Evolutionary conservation across 164 flowering plant species (phyloP), one percentile per base, ranked within the genome.

Genomic region (Stephania cephalantha): DNA sequence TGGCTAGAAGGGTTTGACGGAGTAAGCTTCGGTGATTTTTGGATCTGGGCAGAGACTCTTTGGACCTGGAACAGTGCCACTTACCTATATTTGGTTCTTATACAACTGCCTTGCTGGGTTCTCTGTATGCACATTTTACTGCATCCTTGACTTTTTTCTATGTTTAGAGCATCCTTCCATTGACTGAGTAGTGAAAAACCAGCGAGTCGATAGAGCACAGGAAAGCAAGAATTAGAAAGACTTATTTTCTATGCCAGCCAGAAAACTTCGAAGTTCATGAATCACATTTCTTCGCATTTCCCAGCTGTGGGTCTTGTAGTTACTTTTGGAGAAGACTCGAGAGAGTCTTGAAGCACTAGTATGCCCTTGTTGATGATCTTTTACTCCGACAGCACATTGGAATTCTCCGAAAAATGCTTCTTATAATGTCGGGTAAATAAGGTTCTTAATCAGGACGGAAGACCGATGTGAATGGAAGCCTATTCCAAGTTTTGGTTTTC

Each of bases 51-150:
- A 18, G 97, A 91, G 80, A 85, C 94, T 55, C 90, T 95, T 46
- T 92, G 97, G 97, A 84, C 82, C 42, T 92, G 97, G 98, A 92
- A 87, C 74, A 90, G 99, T 83, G 99, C 98, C 12, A 93, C 97
- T 70, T 95, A 93, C 79, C 89, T 95, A 12, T 95, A 87, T 72
- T 74, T 92, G 45, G 80, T 85, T 74, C 78, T 91, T 85, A 89
- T 89, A 72, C 93, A 91, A 81, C 87, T 83, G 71, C 85, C 85
- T 73, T 83, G 81, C 65, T 83, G 85, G 85, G 76, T 78, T 29
- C 58, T 83, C 45, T 80, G 79, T 73, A 31, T 78, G 45, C 72
- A 67, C 31, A 55, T 83, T 58, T 72, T 80, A 29, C 45, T 82
- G 65, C 85, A 80, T 78, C 82, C 82, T 48, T 73, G 72, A 77